phyloP scores from a whole-genome alignment of 2,329 filamentous ascomycete genomes.

The Chalaropsis thielavioides region DNA sequence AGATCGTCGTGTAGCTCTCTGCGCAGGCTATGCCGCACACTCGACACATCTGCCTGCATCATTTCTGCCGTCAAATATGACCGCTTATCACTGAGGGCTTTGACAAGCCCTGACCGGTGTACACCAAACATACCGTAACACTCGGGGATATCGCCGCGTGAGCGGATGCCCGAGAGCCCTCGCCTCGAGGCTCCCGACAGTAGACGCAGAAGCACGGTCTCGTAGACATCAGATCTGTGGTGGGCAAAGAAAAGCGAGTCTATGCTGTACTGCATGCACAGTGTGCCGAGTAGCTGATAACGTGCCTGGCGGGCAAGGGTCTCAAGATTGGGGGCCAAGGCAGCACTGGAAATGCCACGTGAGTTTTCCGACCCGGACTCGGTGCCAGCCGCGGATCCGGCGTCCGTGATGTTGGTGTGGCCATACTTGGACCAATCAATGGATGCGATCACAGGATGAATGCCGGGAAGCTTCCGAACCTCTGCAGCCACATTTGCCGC shows the following conservation, averaged over 20 bases:
- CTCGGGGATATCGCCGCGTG: slow-evolving; percentile 61
- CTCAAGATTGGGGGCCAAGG: slow-evolving; percentile 51
- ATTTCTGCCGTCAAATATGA: slow-evolving; percentile 30
- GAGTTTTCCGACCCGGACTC: background rate
- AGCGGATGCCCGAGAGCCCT: slow-evolving; percentile 58
- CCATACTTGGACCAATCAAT: slow-evolving; percentile 23
- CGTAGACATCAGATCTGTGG: slow-evolving; percentile 80
- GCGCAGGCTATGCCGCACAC: slow-evolving; percentile 20
- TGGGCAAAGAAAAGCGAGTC: slow-evolving; percentile 62
- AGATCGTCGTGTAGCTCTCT: background rate
- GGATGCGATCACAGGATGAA: slow-evolving; percentile 21
- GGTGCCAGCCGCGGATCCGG: background rate
- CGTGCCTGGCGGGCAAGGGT: slow-evolving; percentile 57
- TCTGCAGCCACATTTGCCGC: slow-evolving; percentile 32
- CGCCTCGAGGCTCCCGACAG: slow-evolving; percentile 44
- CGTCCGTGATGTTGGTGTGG: background rate
- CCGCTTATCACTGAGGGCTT: slow-evolving; percentile 28
- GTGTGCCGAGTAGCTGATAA: slow-evolving; percentile 53
- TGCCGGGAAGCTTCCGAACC: slow-evolving; percentile 26
- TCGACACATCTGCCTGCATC: slow-evolving; percentile 22
- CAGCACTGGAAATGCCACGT: slow-evolving; percentile 24
- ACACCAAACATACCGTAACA: slow-evolving; percentile 61
- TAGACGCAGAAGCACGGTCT: slow-evolving; percentile 74
- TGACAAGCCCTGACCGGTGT: slow-evolving; percentile 46
- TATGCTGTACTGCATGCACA: slow-evolving; percentile 39